These are phyloP conservation scores for Sclerotinia spermophila DNA, from an alignment of 2,329 filamentous ascomycete genomes.

Conservation along the genomic window DNA sequence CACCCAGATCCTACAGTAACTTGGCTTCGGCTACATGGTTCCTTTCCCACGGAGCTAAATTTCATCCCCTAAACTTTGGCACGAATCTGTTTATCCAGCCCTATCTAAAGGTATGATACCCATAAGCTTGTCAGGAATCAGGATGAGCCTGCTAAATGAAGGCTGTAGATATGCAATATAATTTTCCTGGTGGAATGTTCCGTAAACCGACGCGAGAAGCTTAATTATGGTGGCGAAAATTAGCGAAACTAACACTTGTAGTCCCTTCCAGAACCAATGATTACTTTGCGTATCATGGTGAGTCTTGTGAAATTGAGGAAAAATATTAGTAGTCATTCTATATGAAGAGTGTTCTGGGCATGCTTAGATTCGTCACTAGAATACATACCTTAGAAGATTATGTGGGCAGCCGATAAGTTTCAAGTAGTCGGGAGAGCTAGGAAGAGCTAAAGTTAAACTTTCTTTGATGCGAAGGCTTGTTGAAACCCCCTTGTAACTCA, in stretches of 20 bases:
- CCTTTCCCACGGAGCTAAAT: background rate
- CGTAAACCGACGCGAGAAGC: too few species aligned
- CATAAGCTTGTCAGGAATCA: background rate
- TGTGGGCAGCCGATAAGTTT: background rate
- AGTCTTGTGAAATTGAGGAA: too few species aligned
- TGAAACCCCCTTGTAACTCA: background rate
- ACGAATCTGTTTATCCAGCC: too few species aligned
- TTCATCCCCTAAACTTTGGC: too few species aligned
- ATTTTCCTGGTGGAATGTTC: too few species aligned
- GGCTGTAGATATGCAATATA: background rate
- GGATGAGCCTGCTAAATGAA: background rate
- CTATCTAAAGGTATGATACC: background rate
- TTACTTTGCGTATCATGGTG: background rate
- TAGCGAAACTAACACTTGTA: background rate
- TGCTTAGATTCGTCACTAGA: background rate
- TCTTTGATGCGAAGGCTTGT: background rate
- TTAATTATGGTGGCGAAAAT: background rate
- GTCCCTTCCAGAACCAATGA: background rate
- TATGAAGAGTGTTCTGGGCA: background rate
- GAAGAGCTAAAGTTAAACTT: background rate
- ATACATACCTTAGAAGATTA: background rate
- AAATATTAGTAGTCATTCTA: background rate
- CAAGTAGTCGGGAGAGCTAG: background rate
- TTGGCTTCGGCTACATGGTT: too few species aligned
- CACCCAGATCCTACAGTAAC: too few species aligned